These are phyloP conservation scores for Fusarium albosuccineum DNA, from an alignment of 2,329 filamentous ascomycete species.

Conservation along the genomic window DNA sequence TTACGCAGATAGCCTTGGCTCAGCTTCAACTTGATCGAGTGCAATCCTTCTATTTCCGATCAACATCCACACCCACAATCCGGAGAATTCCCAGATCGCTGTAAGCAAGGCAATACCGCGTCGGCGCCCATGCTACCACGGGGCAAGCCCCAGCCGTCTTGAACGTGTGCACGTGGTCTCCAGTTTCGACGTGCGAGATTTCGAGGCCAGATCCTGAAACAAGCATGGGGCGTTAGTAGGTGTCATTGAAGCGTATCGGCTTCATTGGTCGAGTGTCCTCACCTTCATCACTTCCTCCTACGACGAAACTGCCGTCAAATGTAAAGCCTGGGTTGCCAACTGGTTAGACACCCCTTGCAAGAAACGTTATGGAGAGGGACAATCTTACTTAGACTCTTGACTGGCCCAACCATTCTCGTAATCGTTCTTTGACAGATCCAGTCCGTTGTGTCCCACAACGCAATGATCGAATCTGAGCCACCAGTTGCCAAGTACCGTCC, in stretches of 20 bases:
- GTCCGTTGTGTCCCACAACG: constrained; percentile 82
- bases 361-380: background rate
- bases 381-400: constrained; percentile 74
- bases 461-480: constrained; percentile 80
- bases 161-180: constrained; percentile 78
- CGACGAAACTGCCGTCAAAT: constrained; percentile 81
- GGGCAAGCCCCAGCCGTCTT: constrained; percentile 75
- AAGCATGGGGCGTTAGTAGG: constrained; percentile 15
- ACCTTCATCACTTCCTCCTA: constrained; percentile 81
- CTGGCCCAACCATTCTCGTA: constrained; percentile 75
- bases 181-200: constrained; percentile 79
- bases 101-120: constrained; percentile 80
- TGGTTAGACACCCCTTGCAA: constrained; percentile 22
- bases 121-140: constrained; percentile 82
- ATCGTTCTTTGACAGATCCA: constrained; percentile 82
- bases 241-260: too few species aligned
- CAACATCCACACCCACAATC: constrained; percentile 73
- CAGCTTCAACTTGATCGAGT: background rate
- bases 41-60: constrained; percentile 50
- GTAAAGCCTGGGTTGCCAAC: constrained; percentile 70
- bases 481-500: constrained; percentile 80
- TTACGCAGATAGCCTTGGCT: background rate
- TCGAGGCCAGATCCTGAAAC: constrained; percentile 70
- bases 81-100: constrained; percentile 76
- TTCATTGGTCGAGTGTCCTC: constrained; percentile 36